Base-by-base conservation (phyloP, 75 land plant species). In the Cryptomeria japonica region DNA sequence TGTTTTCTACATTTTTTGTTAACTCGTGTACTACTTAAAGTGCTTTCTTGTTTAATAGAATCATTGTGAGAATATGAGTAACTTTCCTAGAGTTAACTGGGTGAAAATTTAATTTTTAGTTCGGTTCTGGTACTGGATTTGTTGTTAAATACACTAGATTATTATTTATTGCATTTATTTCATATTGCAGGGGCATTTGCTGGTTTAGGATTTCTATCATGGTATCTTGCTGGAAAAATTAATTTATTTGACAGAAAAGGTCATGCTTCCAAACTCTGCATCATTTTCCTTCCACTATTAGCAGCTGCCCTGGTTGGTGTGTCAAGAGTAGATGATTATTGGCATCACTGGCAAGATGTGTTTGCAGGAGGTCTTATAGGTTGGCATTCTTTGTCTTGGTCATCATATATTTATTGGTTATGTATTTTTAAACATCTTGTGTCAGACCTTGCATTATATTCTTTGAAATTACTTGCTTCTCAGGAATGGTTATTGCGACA, bases 171-270 rank as follows among this genome's bases (percentile, higher is more conserved):
- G 12, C 28, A 44, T 42, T 82, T 44, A 82, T 41, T 37, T 82
- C 84, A 41, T 82, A 44, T 49, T 80, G 87, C 90, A 96, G 95
- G 96, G 96, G 88, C 93, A 3, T 96, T 96, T 93, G 96, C 97
- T 28, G 96, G 97, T 56, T 70, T 96, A 34, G 90, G 94, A 79
- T 96, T 91, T 90, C 72, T 96, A 41, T 91, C 97, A 14, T 78
- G 89, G 85, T 96, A 96, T 73, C 87, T 95, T 83, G 91, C 96
- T 31, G 97, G 96, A 61, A 96, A 96, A 86, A 88, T 96, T 46
- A 89, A 88, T 77, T 89, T 90, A 31, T 96, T 96, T 88, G 95
- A 96, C 80, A 88, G 83, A 11, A 86, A 84, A 36, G 96, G 97
- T 10, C 96, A 93, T 87, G 91, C 92, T 64, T 93, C 93, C 86